Evolutionary conservation across 441 rosid genomes (phyloP).

Genomic region (Melastoma candidum): DNA sequence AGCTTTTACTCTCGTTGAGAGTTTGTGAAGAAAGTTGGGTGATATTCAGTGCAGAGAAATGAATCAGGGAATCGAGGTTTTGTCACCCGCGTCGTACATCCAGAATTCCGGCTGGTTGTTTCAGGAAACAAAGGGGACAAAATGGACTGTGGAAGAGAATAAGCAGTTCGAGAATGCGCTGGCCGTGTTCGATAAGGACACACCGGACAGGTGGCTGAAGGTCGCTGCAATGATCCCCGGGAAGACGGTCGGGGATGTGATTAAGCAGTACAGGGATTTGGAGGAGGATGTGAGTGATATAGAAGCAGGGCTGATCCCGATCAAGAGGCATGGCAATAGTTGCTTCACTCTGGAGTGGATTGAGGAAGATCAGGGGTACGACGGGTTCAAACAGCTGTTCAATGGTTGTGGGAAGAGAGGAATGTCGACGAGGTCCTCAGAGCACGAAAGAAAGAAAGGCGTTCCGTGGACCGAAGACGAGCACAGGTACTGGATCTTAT

Average conservation of each 20-base stretch:
- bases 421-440: conserved; percentile 38
- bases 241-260: conserved; percentile 79
- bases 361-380: conserved; percentile 26
- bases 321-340: conserved; percentile 65
- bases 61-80: conserved; percentile 56
- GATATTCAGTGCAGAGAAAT: conserved; percentile 19
- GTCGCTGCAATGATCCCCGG: conserved; percentile 92
- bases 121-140: conserved; percentile 52
- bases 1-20: conserved; percentile 23
- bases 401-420: conserved; percentile 61
- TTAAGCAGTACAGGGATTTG: conserved; percentile 78
- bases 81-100: conserved; percentile 61
- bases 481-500: conserved; percentile 43
- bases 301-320: conserved; percentile 84
- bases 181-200: conserved; percentile 74
- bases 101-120: conserved; percentile 64
- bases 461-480: conserved; percentile 99
- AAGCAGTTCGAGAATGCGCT: conserved; percentile 84
- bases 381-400: conserved; percentile 41
- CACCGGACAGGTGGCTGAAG: conserved; percentile 78
- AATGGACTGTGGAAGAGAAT: conserved; percentile 93
- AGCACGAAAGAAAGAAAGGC: conserved; percentile 93
- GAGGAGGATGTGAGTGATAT: conserved; percentile 91
- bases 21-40: neutral
- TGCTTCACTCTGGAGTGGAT: conserved; percentile 85